phyloP scores from a whole-genome alignment of 805 yeast species.

The Zygosaccharomyces pseudorouxii region DNA sequence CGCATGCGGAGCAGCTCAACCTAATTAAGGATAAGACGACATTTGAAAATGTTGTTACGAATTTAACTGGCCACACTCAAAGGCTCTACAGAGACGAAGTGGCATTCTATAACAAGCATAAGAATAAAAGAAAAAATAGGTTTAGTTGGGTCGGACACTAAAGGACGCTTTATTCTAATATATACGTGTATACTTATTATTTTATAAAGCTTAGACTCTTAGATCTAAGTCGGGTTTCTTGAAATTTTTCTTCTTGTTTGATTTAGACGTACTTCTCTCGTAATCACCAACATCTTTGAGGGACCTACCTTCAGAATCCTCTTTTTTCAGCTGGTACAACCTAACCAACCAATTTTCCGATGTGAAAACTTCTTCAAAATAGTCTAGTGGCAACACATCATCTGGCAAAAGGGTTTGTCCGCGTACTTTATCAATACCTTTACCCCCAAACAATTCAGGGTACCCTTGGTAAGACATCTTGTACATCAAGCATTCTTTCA shows the following conservation, averaged over 20 bases:
- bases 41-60: constrained; percentile 84
- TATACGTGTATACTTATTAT: background rate
- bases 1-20: constrained; percentile 41
- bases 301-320: constrained; percentile 82
- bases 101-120: constrained; percentile 35
- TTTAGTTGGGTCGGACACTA: constrained; percentile 18
- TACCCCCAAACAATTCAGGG: constrained; percentile 57
- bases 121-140: constrained; percentile 18
- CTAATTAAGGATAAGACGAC: constrained; percentile 62
- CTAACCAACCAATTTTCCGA: constrained; percentile 96
- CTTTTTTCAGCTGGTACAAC: constrained; percentile 84
- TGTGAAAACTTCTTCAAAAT: constrained; percentile 90
- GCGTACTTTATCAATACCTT: constrained; percentile 81
- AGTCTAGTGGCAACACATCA: constrained; percentile 54
- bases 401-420: constrained; percentile 61
- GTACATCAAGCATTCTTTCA: constrained; percentile 89
- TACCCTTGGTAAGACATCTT: constrained; percentile 89
- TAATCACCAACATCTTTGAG: constrained; percentile 52
- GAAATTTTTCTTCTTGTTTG: constrained; percentile 38
- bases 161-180: constrained; percentile 1
- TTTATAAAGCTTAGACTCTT: constrained; percentile 30
- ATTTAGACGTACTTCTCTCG: constrained; percentile 37
- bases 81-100: constrained; percentile 54
- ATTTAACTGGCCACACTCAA: constrained; percentile 86
- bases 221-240: constrained; percentile 54